Conservation (phyloP, 2,329 filamentous ascomycete genomes). For the Pezicula neosporulosa region DNA sequence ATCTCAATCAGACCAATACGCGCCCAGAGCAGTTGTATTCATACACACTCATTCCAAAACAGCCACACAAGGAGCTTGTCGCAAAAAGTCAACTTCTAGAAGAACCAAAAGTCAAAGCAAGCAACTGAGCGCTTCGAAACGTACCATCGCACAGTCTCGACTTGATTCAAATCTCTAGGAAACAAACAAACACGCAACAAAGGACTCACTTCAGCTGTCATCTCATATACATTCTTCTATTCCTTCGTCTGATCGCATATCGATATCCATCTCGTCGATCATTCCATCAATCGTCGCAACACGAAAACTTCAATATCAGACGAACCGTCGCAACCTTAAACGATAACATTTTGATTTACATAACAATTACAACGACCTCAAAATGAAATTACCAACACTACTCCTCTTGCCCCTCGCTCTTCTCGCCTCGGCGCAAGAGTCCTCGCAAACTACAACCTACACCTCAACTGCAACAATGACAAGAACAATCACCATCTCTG, state of each 20-base stretch:
- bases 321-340: neutral
- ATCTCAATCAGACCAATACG: constrained; percentile 9
- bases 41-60: neutral
- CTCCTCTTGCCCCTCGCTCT: constrained; percentile 43
- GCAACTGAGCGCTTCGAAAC: neutral
- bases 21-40: neutral
- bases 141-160: neutral
- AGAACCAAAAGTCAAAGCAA: neutral
- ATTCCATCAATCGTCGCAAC: too few species aligned
- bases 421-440: constrained; percentile 48
- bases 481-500: constrained; percentile 48
- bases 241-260: neutral
- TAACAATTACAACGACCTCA: neutral
- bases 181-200: neutral
- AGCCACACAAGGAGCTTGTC: constrained; percentile 2
- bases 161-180: neutral
- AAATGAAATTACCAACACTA: constrained; percentile 43
- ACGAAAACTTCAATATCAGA: too few species aligned
- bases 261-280: neutral
- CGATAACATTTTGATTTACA: too few species aligned
- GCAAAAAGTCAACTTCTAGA: neutral
- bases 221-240: neutral
- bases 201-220: neutral
- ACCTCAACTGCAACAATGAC: constrained; percentile 48
- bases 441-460: constrained; percentile 33